Conservation (phyloP, 148 eudicot species). For the Rhododendron griersonianum region DNA sequence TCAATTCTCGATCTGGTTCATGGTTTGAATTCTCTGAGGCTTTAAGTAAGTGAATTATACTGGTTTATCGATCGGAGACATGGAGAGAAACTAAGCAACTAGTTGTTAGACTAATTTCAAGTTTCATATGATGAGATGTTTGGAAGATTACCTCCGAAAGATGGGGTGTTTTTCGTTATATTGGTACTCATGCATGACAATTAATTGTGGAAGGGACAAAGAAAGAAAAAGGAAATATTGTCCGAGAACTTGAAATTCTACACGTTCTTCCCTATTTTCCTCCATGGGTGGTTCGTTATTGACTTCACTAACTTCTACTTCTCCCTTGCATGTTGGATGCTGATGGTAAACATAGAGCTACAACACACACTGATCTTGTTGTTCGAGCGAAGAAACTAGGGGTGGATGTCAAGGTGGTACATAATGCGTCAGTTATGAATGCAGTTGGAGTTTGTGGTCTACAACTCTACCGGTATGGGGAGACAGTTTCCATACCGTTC, state of each 20-base stretch:
- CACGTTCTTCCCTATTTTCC: not conserved
- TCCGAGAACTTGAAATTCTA: not conserved
- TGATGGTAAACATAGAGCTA: slow-evolving; percentile 51
- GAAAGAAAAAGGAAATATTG: not conserved
- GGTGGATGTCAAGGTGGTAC: slow-evolving; percentile 69
- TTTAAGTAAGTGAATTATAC: not conserved
- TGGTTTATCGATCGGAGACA: not conserved
- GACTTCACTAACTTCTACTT: not conserved
- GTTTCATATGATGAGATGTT: not conserved
- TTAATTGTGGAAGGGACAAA: not conserved
- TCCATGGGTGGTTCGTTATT: not conserved
- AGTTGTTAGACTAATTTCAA: not conserved
- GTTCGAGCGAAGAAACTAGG: slow-evolving; percentile 85
- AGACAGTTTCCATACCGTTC: slow-evolving; percentile 86
- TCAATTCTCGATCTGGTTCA: no score
- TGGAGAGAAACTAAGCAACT: not conserved
- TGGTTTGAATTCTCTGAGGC: not conserved
- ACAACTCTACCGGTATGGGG: slow-evolving; percentile 91
- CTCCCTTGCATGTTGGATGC: not conserved
- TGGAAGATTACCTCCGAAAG: not conserved
- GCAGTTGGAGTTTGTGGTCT: slow-evolving; percentile 91
- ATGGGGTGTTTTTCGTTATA: not conserved
- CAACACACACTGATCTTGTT: slow-evolving; percentile 92
- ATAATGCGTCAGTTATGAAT: slow-evolving; percentile 93
- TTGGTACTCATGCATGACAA: not conserved